phyloP scores from a whole-genome alignment of 179 eudicot species.

The Pouteria campechiana region DNA sequence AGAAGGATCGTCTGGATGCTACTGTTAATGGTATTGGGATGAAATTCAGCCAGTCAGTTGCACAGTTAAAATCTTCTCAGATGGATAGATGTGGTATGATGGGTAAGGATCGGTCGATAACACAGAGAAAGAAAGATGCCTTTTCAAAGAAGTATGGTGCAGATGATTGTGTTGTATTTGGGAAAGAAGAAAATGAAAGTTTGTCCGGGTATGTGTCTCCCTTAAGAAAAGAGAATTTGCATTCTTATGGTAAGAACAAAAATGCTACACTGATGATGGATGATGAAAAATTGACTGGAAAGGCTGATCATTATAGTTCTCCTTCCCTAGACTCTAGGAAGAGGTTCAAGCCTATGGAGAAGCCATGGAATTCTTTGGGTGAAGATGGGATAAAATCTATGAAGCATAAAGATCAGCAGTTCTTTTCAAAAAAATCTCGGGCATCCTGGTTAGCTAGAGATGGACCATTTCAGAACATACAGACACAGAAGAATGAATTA shows the following conservation, averaged over 20 bases:
- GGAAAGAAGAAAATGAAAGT: conserved; percentile 25
- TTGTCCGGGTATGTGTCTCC: conserved; percentile 24
- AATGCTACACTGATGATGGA: conserved; percentile 73
- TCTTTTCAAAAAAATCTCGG: conserved; percentile 27
- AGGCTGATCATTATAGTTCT: conserved; percentile 46
- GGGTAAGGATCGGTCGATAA: conserved; percentile 27
- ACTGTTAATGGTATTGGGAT: conserved; percentile 24
- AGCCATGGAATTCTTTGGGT: conserved; percentile 18
- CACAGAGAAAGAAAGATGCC: conserved; percentile 41
- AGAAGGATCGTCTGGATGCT: conserved; percentile 26
- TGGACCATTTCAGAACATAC: conserved; percentile 33
- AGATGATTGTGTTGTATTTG: too few species aligned
- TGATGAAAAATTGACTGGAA: conserved; percentile 60
- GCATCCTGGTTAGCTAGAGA: conserved; percentile 28
- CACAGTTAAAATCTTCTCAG: conserved; percentile 18
- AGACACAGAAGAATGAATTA: conserved; percentile 25
- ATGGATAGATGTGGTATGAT: conserved; percentile 20
- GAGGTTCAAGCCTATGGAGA: conserved; percentile 31
- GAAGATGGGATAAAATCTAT: conserved; percentile 37
- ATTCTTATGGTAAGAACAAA: conserved; percentile 35
- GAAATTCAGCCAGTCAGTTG: conserved; percentile 26
- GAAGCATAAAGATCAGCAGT: conserved; percentile 24
- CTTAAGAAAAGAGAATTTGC: conserved; percentile 21
- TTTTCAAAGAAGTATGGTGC: too few species aligned
- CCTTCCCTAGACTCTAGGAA: conserved; percentile 32